phyloP scores from a whole-genome alignment of 2,329 filamentous ascomycete species.

The Pseudopithomyces maydicus region DNA sequence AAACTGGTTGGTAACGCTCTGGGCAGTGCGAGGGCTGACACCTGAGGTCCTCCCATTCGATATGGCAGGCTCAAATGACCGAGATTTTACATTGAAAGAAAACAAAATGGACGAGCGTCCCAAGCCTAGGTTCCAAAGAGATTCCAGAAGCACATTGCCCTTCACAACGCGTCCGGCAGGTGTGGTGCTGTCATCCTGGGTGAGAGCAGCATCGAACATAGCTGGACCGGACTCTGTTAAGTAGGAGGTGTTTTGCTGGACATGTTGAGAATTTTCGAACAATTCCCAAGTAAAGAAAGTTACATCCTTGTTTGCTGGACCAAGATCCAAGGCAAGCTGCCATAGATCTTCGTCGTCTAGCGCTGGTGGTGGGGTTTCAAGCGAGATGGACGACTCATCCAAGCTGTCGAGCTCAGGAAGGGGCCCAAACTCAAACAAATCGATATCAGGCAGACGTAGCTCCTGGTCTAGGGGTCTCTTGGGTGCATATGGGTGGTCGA shows the following conservation, averaged over 20 bases:
- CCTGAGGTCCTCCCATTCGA: slow-evolving; percentile 56
- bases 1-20: slow-evolving; percentile 59
- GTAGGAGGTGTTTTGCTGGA: slow-evolving; percentile 56
- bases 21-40: slow-evolving; percentile 52
- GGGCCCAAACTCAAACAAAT: slow-evolving; percentile 47
- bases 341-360: slow-evolving; percentile 45
- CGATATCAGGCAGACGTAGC: slow-evolving; percentile 45
- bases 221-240: slow-evolving; percentile 71
- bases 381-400: slow-evolving; percentile 36
- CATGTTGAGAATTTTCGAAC: slow-evolving; percentile 58
- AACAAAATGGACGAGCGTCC: slow-evolving; percentile 77
- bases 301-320: slow-evolving; percentile 33
- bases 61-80: slow-evolving; percentile 57
- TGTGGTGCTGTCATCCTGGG: slow-evolving; percentile 49
- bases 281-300: slow-evolving; percentile 71
- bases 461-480: slow-evolving; percentile 39
- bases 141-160: slow-evolving; percentile 48
- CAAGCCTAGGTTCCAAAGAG: slow-evolving; percentile 69
- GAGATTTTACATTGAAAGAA: slow-evolving; percentile 59
- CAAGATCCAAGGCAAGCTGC: slow-evolving; percentile 42
- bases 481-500: slow-evolving; percentile 48
- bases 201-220: slow-evolving; percentile 67
- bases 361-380: slow-evolving; percentile 28
- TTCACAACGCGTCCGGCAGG: slow-evolving; percentile 46
- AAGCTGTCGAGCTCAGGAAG: slow-evolving; percentile 41